Conservation (phyloP, 2,329 filamentous ascomycete genomes). For the Amauroascus niger region DNA sequence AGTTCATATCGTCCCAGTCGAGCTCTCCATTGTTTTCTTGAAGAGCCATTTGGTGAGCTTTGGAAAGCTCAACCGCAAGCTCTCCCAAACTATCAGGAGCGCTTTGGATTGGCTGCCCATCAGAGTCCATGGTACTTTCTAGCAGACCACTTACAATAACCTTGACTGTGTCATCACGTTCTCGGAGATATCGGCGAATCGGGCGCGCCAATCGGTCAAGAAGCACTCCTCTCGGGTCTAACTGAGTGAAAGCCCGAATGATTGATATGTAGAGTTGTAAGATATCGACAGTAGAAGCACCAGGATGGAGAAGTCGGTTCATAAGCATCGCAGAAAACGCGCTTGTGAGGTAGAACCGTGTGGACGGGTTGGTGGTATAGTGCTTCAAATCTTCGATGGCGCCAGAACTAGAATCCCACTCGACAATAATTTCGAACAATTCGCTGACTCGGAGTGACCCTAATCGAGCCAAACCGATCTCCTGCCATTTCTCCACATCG, state of each 20-base stretch:
- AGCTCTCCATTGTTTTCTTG: slow-evolving; percentile 53
- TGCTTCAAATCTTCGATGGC: slow-evolving; percentile 53
- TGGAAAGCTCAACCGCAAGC: slow-evolving; percentile 45
- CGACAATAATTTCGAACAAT: slow-evolving; percentile 53
- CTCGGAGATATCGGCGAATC: slow-evolving; percentile 53
- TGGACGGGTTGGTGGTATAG: slow-evolving; percentile 44
- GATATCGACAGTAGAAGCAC: slow-evolving; percentile 56
- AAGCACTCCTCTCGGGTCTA: slow-evolving; percentile 57
- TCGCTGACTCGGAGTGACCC: slow-evolving; percentile 48
- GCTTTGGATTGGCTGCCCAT: slow-evolving; percentile 22
- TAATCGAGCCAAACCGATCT: slow-evolving; percentile 46
- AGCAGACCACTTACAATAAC: slow-evolving; percentile 57
- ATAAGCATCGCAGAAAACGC: slow-evolving; percentile 47
- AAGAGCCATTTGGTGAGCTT: slow-evolving; percentile 34
- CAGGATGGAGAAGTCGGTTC: slow-evolving; percentile 50
- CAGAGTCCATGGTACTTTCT: slow-evolving; percentile 42
- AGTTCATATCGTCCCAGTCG: slow-evolving; percentile 86
- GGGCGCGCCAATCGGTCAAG: slow-evolving; percentile 57
- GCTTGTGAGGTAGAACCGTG: slow-evolving; percentile 47
- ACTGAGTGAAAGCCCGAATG: slow-evolving; percentile 52
- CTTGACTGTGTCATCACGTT: slow-evolving; percentile 55
- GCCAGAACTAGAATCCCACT: slow-evolving; percentile 50
- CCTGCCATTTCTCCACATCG: slow-evolving; percentile 46
- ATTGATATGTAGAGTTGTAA: slow-evolving; percentile 59
- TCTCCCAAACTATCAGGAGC: slow-evolving; percentile 41